Base-by-base conservation (phyloP, 2,329 filamentous ascomycete genomes). In the Sporothrix pseudoabietina region DNA sequence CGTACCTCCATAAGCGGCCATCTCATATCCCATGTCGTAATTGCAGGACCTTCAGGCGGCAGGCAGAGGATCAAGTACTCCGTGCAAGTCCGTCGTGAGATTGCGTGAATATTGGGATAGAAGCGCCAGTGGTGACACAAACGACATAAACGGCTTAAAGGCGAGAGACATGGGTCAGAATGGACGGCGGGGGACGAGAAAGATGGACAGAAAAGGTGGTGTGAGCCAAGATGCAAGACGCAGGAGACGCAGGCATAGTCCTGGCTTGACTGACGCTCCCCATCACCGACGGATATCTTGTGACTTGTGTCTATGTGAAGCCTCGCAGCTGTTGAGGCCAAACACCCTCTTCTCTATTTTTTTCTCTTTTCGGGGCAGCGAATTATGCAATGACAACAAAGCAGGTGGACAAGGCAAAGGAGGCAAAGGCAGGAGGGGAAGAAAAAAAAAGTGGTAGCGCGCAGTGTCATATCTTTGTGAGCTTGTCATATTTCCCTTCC, bases 371-470 rank as follows among this genome's bases (percentile, higher is more conserved):
- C 39, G 7, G 12, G 32, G 6, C 35, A 26, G 22, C 73, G 65
- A 72, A 72, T 68, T 55, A 72, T 9, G 47, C 30, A n/a, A 22
- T 72, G 73, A 54, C 73, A 74, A 63, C 70, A 39, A 65, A 74
- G 69, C 66, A 73, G 39, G 41, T 10, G 39, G n/a, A 52, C 26
- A 16, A 49, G 10, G 44, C 44, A 19, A 49, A 49, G 1, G 14
- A 49, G 10, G 44, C 44, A 19, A 49, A 49, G 3, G 14, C 4
- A 14, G 35, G 26, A 54, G 35, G 68, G 7, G 22, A 26, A 70
- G 14, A 65, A 54, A 63, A 14, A 47, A 14, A 71, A 5, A 52
- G 10, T n/a, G 9, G 39, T 19, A 12, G 41, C 22, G 14, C n/a
- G n/a, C n/a, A 12, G n/a, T 66, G 63, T 22, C 63, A 52, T 52